These are phyloP conservation scores for Megacollybia marginata DNA, from an alignment of 768 basidiomycete species.

Conservation along the genomic window DNA sequence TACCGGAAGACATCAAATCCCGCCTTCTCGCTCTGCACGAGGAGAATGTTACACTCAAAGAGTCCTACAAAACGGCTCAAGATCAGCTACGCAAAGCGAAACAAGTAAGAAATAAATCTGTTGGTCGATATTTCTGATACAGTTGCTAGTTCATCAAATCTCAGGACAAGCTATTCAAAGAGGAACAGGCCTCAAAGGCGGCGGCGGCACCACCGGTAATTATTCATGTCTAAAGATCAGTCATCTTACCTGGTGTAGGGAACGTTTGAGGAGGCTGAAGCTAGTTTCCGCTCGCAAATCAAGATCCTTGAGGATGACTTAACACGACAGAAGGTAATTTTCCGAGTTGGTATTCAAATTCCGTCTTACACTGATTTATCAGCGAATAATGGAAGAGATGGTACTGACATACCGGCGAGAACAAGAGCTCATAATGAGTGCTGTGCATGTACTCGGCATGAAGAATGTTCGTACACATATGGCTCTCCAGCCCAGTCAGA, in stretches of 20 bases:
- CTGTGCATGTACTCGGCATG: constrained; percentile 67
- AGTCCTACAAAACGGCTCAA: constrained; percentile 58
- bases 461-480: constrained; percentile 55
- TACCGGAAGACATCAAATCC: constrained; percentile 78
- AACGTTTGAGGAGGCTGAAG: constrained; percentile 68
- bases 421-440: constrained; percentile 74
- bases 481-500: constrained; percentile 5
- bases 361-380: neutral
- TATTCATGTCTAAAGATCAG: constrained; percentile 1
- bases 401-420: constrained; percentile 62
- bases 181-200: constrained; percentile 59
- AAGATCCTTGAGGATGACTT: constrained; percentile 61
- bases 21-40: constrained; percentile 71
- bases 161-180: constrained; percentile 85
- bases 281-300: constrained; percentile 57
- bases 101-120: constrained; percentile 34
- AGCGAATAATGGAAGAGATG: constrained; percentile 49
- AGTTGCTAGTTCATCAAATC: constrained; percentile 78
- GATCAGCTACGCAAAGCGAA: constrained; percentile 81
- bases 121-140: neutral
- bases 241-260: constrained; percentile 21
- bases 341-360: neutral
- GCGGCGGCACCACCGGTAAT: constrained; percentile 38
- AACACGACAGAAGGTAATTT: constrained; percentile 42
- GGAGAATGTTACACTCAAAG: constrained; percentile 65